Evolutionary conservation across 2,329 filamentous ascomycete species (phyloP).

Genomic region (Cercospora citrullina): DNA sequence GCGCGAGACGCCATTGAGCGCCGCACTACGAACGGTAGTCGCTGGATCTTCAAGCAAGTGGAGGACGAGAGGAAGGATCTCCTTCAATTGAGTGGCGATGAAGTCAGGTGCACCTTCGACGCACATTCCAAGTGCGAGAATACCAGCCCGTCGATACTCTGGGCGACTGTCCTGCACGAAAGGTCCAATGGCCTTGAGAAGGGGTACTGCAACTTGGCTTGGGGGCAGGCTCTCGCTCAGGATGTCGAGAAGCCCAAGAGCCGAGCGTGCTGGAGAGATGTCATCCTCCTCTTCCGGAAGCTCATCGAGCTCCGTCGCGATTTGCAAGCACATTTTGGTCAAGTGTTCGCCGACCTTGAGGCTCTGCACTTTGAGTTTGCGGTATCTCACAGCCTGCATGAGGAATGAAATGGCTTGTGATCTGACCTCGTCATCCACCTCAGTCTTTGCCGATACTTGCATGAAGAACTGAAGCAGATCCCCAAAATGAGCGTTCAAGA

Average conservation of each 20-base stretch:
- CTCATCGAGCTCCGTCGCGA: conserved; percentile 84
- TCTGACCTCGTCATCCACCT: conserved; percentile 79
- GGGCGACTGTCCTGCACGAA: conserved; percentile 76
- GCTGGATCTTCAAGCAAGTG: conserved; percentile 82
- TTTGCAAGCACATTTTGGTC: conserved; percentile 82
- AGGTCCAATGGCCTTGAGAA: conserved; percentile 80
- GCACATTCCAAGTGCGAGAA: conserved; percentile 87
- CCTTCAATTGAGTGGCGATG: conserved; percentile 85
- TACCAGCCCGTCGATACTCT: conserved; percentile 82
- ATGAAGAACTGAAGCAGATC: conserved; percentile 94
- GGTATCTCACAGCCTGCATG: conserved; percentile 86
- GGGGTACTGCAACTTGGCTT: conserved; percentile 88
- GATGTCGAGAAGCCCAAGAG: conserved; percentile 83
- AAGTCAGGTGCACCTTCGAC: conserved; percentile 98
- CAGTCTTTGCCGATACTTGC: conserved; percentile 73
- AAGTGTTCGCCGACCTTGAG: conserved; percentile 84
- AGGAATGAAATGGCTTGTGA: conserved; percentile 91
- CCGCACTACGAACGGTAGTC: conserved; percentile 78
- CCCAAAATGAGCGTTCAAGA: conserved; percentile 82
- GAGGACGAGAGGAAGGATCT: conserved; percentile 81
- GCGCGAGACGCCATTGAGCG: conserved; percentile 82
- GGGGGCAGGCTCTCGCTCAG: conserved; percentile 86
- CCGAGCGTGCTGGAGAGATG: conserved; percentile 78
- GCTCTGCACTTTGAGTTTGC: conserved; percentile 92
- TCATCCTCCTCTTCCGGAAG: conserved; percentile 74